phyloP scores from a whole-genome alignment of 2,329 filamentous ascomycete species.

The Cladosporium colombiae region DNA sequence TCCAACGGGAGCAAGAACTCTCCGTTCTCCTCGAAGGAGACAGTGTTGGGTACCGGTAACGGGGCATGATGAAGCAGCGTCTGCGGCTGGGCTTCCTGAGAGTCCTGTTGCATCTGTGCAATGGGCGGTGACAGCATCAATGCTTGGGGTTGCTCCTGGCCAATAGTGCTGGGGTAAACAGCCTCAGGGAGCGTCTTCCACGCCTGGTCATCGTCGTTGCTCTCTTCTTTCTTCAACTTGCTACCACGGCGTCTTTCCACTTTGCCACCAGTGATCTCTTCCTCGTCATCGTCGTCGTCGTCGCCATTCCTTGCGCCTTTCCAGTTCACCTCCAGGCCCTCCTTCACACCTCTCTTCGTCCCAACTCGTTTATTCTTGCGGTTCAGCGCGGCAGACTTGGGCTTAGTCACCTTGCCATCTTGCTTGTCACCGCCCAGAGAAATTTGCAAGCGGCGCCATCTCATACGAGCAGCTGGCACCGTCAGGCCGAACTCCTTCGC shows the following conservation, averaged over 20 bases:
- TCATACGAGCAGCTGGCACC: constrained; percentile 25
- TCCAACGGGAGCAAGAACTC: not conserved
- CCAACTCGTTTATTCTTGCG: not conserved
- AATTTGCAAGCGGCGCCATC: constrained; percentile 21
- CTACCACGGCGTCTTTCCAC: not conserved
- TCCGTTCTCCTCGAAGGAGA: not conserved
- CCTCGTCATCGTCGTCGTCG: constrained; percentile 19
- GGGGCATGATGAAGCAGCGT: not conserved
- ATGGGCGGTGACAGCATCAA: not conserved
- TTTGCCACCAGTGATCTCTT: constrained; percentile 2
- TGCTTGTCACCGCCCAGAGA: constrained; percentile 13
- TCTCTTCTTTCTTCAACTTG: constrained; percentile 18
- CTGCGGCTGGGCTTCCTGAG: not conserved
- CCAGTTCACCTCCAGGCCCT: constrained; percentile 30
- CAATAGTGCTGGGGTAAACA: not conserved
- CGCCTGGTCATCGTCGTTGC: not conserved
- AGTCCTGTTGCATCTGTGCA: not conserved
- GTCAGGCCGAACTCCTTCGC: constrained; percentile 23
- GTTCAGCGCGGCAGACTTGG: not conserved
- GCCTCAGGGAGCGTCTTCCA: constrained; percentile 13
- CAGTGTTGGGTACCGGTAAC: not conserved
- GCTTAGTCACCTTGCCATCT: not conserved
- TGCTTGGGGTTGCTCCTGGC: not conserved
- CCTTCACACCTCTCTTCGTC: constrained; percentile 10
- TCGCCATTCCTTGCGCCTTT: constrained; percentile 18